Evolutionary conservation across 2,329 filamentous ascomycete species (phyloP).

Genomic region (Ophioceras dolichostomum): DNA sequence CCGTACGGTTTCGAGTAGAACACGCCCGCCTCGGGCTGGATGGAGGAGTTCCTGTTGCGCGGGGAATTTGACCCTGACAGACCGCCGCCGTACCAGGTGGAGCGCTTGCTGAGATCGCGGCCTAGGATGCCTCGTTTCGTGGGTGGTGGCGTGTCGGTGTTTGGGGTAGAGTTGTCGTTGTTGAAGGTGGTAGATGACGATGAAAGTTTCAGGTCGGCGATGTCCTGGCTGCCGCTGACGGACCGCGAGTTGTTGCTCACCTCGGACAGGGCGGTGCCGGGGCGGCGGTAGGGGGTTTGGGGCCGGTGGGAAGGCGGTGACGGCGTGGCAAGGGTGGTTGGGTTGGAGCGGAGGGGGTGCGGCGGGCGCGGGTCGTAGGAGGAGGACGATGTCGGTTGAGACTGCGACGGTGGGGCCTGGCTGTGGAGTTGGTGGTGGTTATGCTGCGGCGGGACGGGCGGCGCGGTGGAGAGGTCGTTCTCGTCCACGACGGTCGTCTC

Average conservation of each 20-base stretch:
- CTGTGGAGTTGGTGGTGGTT: background rate
- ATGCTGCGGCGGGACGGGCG: slow-evolving; percentile 1
- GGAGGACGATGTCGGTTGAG: too few relatives aligned
- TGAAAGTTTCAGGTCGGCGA: slow-evolving; percentile 29
- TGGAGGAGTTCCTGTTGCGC: slow-evolving; percentile 28
- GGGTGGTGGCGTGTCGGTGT: slow-evolving; percentile 1
- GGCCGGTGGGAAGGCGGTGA: slow-evolving; percentile 9
- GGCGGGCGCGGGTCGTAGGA: slow-evolving; percentile 21
- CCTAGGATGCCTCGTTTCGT: slow-evolving; percentile 1
- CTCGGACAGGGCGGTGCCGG: slow-evolving; percentile 26
- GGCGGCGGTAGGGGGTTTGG: slow-evolving; percentile 18
- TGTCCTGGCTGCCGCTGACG: slow-evolving; percentile 30
- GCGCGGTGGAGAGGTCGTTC: slow-evolving; percentile 10
- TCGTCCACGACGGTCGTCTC: too few relatives aligned
- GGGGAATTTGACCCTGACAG: slow-evolving; percentile 2
- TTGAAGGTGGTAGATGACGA: too few relatives aligned
- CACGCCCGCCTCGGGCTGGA: slow-evolving; percentile 36
- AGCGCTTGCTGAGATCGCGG: slow-evolving; percentile 2
- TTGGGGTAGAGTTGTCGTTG: too few relatives aligned
- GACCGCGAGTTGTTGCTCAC: slow-evolving; percentile 30
- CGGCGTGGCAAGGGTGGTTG: slow-evolving; percentile 15
- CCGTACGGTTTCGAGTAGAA: slow-evolving; percentile 44
- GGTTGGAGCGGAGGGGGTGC: slow-evolving; percentile 42
- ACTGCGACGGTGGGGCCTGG: too few relatives aligned
- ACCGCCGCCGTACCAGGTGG: background rate